Evolutionary conservation across 139 green algal genomes (phyloP), one percentile per base, ranked within the genome.

Genomic region (Penium margaritaceum): DNA sequence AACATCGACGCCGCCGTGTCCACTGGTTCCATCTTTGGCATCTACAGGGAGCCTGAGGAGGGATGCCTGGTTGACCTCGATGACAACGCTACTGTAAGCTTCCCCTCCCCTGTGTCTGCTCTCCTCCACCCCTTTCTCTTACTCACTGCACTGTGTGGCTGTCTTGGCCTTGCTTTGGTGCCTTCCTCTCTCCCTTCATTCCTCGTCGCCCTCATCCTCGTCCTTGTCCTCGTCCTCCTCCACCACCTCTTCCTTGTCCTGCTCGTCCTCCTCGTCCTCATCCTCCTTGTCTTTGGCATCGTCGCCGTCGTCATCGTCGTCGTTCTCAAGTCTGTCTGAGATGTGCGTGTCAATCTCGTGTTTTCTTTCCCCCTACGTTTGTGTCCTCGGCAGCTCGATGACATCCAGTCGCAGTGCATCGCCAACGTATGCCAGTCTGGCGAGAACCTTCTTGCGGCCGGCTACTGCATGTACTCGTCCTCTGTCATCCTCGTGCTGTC

Each of bases 1-100:
- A 98, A 98, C 90, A 97, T 98, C 67, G 94, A 98, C 70, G 93
- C 92, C 53, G 92, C 73, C 5, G 83, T 98, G 79, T 91, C 85
- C 21, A 90, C 92, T 6, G 94, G 94, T 64, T 93, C 87, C 81
- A 98, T 98, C 87, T 98, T 95, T 70, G 94, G 94, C 75, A 89
- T 96, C 70, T 98, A 96, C 76, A 85, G 51, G 44, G 51, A 44
- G 7, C 38, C 76, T 41, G 71, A 78, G 35, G 30, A 19, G 19
- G 55, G 35, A n/a, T 81, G 74, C 55, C 24, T 81, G 15, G 57
- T 61, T 17, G 38, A 80, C 74, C 64, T 80, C n/a, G 74, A 61
- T 24, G 74, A 80, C 5, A 57, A 80, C 24, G 34, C 68, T n/a
- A 67, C 32, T 41, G 68, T 76, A 51, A n/a, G n/a, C n/a, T n/a